Base-by-base conservation (phyloP, 352 stramenopile species). In the Vaucheria bursata region DNA sequence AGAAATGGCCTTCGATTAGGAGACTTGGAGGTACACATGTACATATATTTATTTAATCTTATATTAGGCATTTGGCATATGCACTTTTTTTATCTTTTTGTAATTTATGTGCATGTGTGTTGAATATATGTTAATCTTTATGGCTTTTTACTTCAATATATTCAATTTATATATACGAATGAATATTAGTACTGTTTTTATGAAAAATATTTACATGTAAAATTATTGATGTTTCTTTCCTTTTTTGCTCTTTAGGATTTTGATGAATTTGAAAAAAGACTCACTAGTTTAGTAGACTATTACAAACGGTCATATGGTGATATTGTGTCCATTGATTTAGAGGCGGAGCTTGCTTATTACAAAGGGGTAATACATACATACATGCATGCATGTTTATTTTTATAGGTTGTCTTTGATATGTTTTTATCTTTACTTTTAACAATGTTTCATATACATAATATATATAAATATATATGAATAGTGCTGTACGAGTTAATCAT, bases 1-100 rank as follows among this genome's bases (percentile, higher is more conserved):
- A 90, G 96, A 59, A 98, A 98, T 84, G 96, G 95, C 65, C 87
- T 99, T 5, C 94, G 96, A 65, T 91, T 98, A 31, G 95, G 95
- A 31, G 93, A 98, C 84, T 85, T 99, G 67, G 87, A 86, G 49
- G 83, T 87, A 78, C 70, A 79, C 53, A 45, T 37, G 39, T 74
- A 75, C 75, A 34, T 86, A 82, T 32, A 75, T 67, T 50, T n/a
- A 25, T 59, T 59, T 59, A 18, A 59, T 59, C 45, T 18, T 59
- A 59, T 59, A 59, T 25, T 59, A 59, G 45, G 45, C 45, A 59
- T 18, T 59, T 18, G n/a, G n/a, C n/a, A n/a, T n/a, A n/a, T n/a
- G n/a, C n/a, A n/a, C n/a, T n/a, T n/a, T n/a, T n/a, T n/a, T n/a
- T n/a, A n/a, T n/a, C n/a, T n/a, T n/a, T n/a, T n/a, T n/a, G n/a